Evolutionary conservation across 108 stramenopile species (phyloP).

Genomic region (Asterionellopsis glacialis): DNA sequence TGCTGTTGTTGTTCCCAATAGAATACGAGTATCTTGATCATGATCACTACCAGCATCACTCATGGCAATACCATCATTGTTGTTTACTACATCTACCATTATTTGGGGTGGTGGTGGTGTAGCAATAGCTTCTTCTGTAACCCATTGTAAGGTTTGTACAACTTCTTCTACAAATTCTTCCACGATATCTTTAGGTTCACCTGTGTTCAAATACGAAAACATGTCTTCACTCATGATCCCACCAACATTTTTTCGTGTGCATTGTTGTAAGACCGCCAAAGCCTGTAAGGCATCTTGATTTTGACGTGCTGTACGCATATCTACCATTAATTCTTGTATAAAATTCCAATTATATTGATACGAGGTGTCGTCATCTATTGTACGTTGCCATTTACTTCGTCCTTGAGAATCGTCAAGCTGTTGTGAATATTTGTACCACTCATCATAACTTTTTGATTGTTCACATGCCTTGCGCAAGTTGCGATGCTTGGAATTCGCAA

Average conservation of each 20-base stretch:
- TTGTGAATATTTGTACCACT: conserved; percentile 67
- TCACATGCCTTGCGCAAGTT: conserved; percentile 43
- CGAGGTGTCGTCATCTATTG: conserved; percentile 48
- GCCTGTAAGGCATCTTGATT: conserved; percentile 47
- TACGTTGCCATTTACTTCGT: conserved; percentile 56
- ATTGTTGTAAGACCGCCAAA: conserved; percentile 79
- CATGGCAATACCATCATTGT: too few relatives aligned
- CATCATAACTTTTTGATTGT: conserved; percentile 50
- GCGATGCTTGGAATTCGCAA: conserved; percentile 76
- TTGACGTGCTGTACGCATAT: conserved; percentile 54
- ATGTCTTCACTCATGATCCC: conserved; percentile 77
- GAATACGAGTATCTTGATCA: too few relatives aligned
- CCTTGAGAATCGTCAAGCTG: conserved; percentile 70
- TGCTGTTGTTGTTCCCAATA: too few relatives aligned
- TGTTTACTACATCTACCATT: too few relatives aligned
- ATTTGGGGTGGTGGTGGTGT: too few relatives aligned
- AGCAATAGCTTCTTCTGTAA: conserved; percentile 40
- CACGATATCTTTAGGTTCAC: conserved; percentile 76
- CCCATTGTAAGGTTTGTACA: conserved; percentile 65
- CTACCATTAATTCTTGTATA: conserved; percentile 56
- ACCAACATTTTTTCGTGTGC: conserved; percentile 87
- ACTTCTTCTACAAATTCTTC: conserved; percentile 76
- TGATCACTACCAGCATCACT: too few relatives aligned
- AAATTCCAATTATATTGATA: conserved; percentile 82
- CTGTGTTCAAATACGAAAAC: conserved; percentile 67